Evolutionary conservation across 768 basidiomycete genomes (phyloP).

Genomic region (Phlebiopsis gigantea): DNA sequence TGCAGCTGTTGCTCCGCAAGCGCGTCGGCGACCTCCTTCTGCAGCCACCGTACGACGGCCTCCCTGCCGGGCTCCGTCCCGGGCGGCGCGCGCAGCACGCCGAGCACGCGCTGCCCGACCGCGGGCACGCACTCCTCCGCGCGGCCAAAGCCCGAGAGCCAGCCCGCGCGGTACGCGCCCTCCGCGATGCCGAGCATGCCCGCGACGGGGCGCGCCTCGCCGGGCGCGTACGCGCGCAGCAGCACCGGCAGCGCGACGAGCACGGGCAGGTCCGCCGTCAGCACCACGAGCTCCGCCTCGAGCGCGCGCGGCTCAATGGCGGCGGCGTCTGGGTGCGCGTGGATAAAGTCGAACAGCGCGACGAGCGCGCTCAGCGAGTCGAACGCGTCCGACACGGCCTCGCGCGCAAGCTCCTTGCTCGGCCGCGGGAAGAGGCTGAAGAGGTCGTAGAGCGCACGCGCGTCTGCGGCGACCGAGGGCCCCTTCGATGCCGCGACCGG

Average conservation of each 20-base stretch:
- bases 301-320: constrained; percentile 19
- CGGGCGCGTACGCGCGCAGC: constrained; percentile 34
- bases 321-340: constrained; percentile 18
- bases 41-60: constrained; percentile 19
- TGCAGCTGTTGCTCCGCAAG: constrained; percentile 5
- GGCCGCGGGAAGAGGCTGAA: constrained; percentile 61
- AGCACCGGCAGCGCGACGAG: constrained; percentile 69
- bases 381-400: constrained; percentile 79
- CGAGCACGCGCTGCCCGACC: constrained; percentile 53
- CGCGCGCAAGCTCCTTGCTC: constrained; percentile 51
- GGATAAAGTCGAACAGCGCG: constrained; percentile 49
- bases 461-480: constrained; percentile 50
- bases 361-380: constrained; percentile 54
- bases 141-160: constrained; percentile 68
- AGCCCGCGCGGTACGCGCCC: constrained; percentile 60
- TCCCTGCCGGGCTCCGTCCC: constrained; percentile 17
- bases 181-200: constrained; percentile 53
- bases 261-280: constrained; percentile 66
- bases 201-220: constrained; percentile 39
- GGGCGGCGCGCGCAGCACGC: constrained; percentile 33
- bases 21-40: constrained; percentile 16
- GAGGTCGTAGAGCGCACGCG: constrained; percentile 56
- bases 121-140: constrained; percentile 67
- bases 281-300: constrained; percentile 38
- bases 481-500: constrained; percentile 34